These are phyloP conservation scores for Gossypium laxum DNA, from an alignment of 441 rosid genomes.

Conservation along the genomic window DNA sequence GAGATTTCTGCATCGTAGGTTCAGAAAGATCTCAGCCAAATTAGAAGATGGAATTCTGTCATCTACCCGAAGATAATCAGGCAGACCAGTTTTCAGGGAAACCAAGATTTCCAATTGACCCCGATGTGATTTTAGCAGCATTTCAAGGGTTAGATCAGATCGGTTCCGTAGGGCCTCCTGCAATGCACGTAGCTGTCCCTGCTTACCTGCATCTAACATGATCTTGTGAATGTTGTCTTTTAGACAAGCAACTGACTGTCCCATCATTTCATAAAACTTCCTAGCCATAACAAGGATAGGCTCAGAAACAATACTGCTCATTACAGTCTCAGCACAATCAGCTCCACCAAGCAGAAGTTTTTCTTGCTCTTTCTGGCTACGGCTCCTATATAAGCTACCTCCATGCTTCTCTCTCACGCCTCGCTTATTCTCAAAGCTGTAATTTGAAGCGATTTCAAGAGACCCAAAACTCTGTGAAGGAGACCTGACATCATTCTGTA, in stretches of 20 bases:
- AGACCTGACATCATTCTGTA: constrained; percentile 53
- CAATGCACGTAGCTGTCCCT: constrained; percentile 35
- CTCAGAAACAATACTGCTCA: constrained; percentile 60
- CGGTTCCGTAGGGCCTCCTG: constrained; percentile 53
- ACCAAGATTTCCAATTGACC: constrained; percentile 80
- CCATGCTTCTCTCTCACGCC: constrained; percentile 43
- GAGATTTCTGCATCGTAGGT: constrained; percentile 71
- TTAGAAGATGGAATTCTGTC: constrained; percentile 46
- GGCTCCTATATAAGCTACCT: constrained; percentile 27
- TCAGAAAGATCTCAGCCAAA: constrained; percentile 79
- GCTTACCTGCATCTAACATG: constrained; percentile 59
- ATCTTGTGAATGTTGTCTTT: constrained; percentile 68
- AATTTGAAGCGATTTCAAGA: constrained; percentile 47
- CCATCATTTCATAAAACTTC: constrained; percentile 72
- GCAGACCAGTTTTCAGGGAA: constrained; percentile 61
- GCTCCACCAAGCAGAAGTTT: constrained; percentile 46
- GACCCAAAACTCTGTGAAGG: constrained; percentile 59
- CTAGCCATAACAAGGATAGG: constrained; percentile 65
- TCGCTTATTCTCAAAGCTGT: constrained; percentile 54
- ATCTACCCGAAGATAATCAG: constrained; percentile 58
- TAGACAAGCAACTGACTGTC: constrained; percentile 41
- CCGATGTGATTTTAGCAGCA: constrained; percentile 55
- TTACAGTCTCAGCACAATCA: constrained; percentile 56
- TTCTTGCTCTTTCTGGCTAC: constrained; percentile 51
- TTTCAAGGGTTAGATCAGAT: constrained; percentile 55